Evolutionary conservation across 1,284 basidiomycete species (phyloP), one percentile per base, ranked within the genome.

Genomic region (Ganoderma lingzhi): DNA sequence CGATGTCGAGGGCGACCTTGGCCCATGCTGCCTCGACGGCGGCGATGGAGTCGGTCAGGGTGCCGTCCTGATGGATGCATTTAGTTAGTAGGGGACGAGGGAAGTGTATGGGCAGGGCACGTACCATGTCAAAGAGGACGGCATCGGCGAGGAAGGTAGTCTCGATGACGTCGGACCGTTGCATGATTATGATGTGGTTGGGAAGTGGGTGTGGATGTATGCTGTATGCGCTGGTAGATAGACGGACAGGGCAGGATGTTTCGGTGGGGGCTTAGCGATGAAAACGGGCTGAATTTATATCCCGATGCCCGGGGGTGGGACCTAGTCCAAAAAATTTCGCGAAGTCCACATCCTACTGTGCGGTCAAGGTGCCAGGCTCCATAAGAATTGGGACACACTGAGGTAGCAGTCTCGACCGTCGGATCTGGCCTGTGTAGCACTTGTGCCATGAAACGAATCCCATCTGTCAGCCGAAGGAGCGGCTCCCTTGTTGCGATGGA

Each of bases 1-100:
- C 89, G 62, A 92, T 86, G 78, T 92, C 90, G 61, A 82, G 82
- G 2, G 93, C 92, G 63, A 94, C 91, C 74, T 89, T 90, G 45
- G 87, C 87, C 92, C 92, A 93, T 6, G 93, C 93, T 6, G 91
- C 90, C 78, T 94, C 93, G 71, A 93, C 91, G 10, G 92, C 92
- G 35, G 88, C 83, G 76, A 93, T 93, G 41, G 90, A 92, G 77
- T 93, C 90, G 64, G 92, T 93, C 64, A 93, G 82, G 9, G 91
- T 93, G 56, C 90, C 90, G 76, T 91, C 90, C 90, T 91, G 71
- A 15, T 55, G 53, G 3, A 86, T 87, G 0, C 79, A 78, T 5
- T n/a, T 84, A 80, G 0, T 80, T 77, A 0, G 86, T 85, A 76
- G 15, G 30, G 6, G 32, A 9, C 23, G 58, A 56, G 45, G 35